A percentile compares a stretch with the other conserved stretches of the same genome.
phyloP scores from a whole-genome alignment of 345 rosid species.

The Rhodamnia argentea region DNA sequence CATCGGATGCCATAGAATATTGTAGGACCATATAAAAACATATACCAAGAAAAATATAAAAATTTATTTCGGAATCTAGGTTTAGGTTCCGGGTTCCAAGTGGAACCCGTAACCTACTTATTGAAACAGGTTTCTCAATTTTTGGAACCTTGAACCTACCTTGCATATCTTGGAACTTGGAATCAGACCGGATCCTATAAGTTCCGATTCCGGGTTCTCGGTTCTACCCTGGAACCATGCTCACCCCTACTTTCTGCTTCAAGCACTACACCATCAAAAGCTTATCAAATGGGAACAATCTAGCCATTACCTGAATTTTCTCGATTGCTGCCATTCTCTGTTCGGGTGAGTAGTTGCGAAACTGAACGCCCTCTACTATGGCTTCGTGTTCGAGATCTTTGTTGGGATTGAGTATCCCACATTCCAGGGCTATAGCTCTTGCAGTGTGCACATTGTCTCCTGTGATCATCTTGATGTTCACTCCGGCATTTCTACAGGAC shows the following conservation, averaged over 20 bases:
- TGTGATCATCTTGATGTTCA: constrained; percentile 64
- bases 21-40: no score
- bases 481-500: constrained; percentile 62
- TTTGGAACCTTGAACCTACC: no score
- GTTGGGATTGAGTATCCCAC: constrained; percentile 44
- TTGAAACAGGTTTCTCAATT: no score
- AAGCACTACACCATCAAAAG: constrained; percentile 78
- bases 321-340: constrained; percentile 40
- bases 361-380: constrained; percentile 52
- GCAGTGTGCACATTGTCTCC: constrained; percentile 74
- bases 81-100: no score
- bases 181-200: no score
- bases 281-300: constrained; percentile 69
- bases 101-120: no score
- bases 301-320: constrained; percentile 67
- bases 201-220: no score
- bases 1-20: no score
- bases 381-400: constrained; percentile 19
- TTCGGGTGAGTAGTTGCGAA: constrained; percentile 31
- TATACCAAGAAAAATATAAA: no score
- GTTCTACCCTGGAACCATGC: no score
- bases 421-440: constrained; percentile 69
- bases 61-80: no score
- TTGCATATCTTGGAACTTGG: no score
- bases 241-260: constrained; percentile 50